Percentiles rank a stretch among this genome's conserved stretches.
Evolutionary conservation across 331 rosid species (phyloP).

Genomic region (Erythrophleum ivorense): DNA sequence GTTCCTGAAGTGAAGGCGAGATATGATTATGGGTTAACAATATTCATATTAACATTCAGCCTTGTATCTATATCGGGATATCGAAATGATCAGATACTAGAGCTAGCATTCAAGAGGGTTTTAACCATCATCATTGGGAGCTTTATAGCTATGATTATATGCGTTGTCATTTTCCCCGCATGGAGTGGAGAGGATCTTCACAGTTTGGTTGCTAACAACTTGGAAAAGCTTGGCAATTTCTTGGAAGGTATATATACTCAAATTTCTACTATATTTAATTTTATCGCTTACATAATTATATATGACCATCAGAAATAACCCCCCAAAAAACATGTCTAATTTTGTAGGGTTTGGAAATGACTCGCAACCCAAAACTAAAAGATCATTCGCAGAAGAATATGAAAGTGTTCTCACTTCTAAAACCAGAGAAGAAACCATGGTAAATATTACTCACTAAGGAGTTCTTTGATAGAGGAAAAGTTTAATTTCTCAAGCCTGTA

Average conservation of each 20-base stretch:
- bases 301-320: neutral
- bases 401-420: slow-evolving; percentile 29
- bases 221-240: slow-evolving; percentile 37
- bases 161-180: slow-evolving; percentile 27
- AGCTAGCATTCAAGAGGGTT: neutral
- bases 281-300: too few relatives aligned
- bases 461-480: neutral
- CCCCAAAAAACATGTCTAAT: neutral
- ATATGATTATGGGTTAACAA: slow-evolving; percentile 28
- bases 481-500: neutral
- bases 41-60: slow-evolving; percentile 38
- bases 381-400: slow-evolving; percentile 20
- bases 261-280: too few relatives aligned
- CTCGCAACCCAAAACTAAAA: neutral
- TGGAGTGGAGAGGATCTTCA: slow-evolving; percentile 41
- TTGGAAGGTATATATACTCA: slow-evolving; percentile 10
- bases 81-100: neutral
- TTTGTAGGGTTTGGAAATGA: slow-evolving; percentile 2
- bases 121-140: slow-evolving; percentile 24
- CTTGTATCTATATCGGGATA: slow-evolving; percentile 32
- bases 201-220: slow-evolving; percentile 1
- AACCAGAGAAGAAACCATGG: slow-evolving; percentile 33
- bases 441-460: neutral
- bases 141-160: neutral
- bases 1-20: slow-evolving; percentile 30